These are phyloP conservation scores for Trapa bicornis DNA, from an alignment of 345 rosid genomes.

Conservation along the genomic window DNA sequence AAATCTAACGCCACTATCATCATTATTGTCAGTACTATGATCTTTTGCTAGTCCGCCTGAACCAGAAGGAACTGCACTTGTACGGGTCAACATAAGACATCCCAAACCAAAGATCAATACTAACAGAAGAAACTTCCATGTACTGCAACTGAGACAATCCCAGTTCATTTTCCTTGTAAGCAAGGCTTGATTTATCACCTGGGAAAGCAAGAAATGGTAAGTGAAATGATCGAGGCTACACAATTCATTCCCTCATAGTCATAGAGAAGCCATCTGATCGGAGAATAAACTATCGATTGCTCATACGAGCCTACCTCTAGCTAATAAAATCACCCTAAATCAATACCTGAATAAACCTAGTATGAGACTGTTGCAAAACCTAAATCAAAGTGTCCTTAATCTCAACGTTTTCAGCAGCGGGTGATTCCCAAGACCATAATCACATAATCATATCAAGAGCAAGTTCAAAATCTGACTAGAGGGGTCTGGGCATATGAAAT, in stretches of 20 bases:
- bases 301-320: background rate
- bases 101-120: slow-evolving; percentile 61
- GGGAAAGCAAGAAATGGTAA: slow-evolving; percentile 13
- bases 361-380: background rate
- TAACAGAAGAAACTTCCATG: slow-evolving; percentile 62
- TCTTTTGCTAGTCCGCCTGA: slow-evolving; percentile 20
- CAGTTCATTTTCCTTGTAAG: slow-evolving; percentile 39
- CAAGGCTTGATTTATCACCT: slow-evolving; percentile 66
- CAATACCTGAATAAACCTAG: background rate
- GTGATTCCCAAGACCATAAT: background rate
- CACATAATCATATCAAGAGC: background rate
- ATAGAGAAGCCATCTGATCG: background rate
- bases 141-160: slow-evolving; percentile 58
- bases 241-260: background rate
- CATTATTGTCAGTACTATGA: slow-evolving; percentile 22
- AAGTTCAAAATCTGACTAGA: background rate
- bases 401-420: background rate
- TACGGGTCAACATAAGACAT: slow-evolving; percentile 43
- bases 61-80: slow-evolving; percentile 24
- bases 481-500: background rate
- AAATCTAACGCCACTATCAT: slow-evolving; percentile 30
- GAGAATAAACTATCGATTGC: background rate
- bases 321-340: background rate
- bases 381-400: background rate
- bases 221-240: background rate